Base-by-base conservation (phyloP, 768 basidiomycete genomes). In the Lyophyllum decastes region DNA sequence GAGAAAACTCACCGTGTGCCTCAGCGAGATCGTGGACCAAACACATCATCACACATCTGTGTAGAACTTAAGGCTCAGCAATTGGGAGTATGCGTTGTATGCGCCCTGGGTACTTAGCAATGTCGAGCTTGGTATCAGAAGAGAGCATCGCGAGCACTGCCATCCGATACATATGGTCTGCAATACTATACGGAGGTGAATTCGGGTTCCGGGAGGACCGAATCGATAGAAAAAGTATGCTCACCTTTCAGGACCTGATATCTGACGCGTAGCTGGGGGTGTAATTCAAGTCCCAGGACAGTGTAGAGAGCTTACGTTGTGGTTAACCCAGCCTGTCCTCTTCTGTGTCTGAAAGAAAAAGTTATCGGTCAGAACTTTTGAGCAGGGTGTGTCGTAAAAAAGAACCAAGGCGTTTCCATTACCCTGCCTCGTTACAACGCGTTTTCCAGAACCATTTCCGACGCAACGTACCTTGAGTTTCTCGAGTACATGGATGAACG, bases 131-230 rank as follows among this genome's bases (percentile, higher is more conserved):
- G n/a, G 73, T 50, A 66, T 92, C 92, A 0, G 92, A 87, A 5
- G 85, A 82, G 59, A 94, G 90, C 85, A 99, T 88, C 4, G 94
- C 88, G 43, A 98, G 81, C n/a, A 98, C 70, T 1, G 94, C 89
- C 96, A 99, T 98, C 47, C 96, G 80, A 70, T 94, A 92, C 96
- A 97, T 98, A 66, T 98, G 95, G 71, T 98, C 96, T 8, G 94
- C 88, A 61, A 98, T 95, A 62, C 91, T 94, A 58, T 19, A 24
- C 24, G 27, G 40, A n/a, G 44, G 41, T 30, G 19, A n/a, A n/a
- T n/a, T n/a, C n/a, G n/a, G n/a, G 2, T 7, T 7, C 19, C 41
- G 24, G 27, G 3, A 11, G 25, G 4, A 27, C 0, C 24, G 4
- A 47, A 12, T 17, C 6, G 14, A 12, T 6, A 27, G 30, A 27